Evolutionary conservation across 148 eudicot species (phyloP), one percentile per base, ranked within the genome.

Genomic region (Rhododendron molle): DNA sequence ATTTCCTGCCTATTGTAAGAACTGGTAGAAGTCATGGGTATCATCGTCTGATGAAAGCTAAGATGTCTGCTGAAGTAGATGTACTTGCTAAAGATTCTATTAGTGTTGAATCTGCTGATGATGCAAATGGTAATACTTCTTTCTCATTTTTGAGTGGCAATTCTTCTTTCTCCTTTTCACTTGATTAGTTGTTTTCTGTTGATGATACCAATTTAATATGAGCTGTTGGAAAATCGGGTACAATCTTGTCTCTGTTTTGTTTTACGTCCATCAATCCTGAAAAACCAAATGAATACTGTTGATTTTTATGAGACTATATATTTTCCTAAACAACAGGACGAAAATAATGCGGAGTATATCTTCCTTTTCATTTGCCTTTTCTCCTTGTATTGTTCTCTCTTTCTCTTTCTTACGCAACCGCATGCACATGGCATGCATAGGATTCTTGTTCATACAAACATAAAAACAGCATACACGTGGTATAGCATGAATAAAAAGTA

Each of bases 71-170:
- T 44, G 91, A 90, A 81, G 88, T 89, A 71, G 91, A 93, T 81
- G 88, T 91, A 76, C 86, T 91, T 82, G 88, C 86, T 18, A 90
- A 92, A 88, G 94, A 95, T 76, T 82, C 92, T 20, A 77, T 80
- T 50, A 60, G 85, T 58, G 54, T 30, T 43, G 92, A 77, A 28
- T 34, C 89, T 52, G 89, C 72, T 82, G 90, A 89, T 69, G 89
- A 88, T 81, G 90, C 92, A 52, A 85, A 72, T 76, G 99, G 95
- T 96, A 83, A 81, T 86, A 85, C 80, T 50, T 90, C 81, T 26
- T 40, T 36, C 26, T 38, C 47, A 20, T 78, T 67, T 82, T 67
- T 26, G 5, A 67, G 30, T 76, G 99, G 95, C 95, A 83, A 81
- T 87, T 86, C 77, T 67, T 90, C 78, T 26, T 38, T 36, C 32